A percentile compares a stretch with the other conserved stretches of the same genome.
Evolutionary conservation across 257 asterid species (phyloP).

Genomic region (Apocynum venetum): DNA sequence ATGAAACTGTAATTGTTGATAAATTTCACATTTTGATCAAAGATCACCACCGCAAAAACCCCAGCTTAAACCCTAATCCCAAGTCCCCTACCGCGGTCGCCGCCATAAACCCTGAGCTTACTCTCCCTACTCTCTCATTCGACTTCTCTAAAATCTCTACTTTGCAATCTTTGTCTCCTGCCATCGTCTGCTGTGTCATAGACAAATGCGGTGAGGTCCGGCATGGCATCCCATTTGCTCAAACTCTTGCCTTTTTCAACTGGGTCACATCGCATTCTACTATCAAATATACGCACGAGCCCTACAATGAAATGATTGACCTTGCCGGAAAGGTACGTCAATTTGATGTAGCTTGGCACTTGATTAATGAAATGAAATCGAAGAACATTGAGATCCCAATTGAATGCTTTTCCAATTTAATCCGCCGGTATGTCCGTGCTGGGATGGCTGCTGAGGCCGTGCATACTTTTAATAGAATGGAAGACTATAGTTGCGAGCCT

Average conservation of each 20-base stretch:
- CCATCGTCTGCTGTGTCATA: conserved; percentile 45
- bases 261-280: conserved; percentile 40
- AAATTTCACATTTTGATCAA: conserved; percentile 54
- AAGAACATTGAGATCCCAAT: conserved; percentile 37
- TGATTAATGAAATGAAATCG: conserved; percentile 55
- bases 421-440: conserved; percentile 74
- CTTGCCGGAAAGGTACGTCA: conserved; percentile 76
- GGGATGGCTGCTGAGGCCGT: conserved; percentile 79
- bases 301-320: conserved; percentile 65
- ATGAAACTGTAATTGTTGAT: conserved; percentile 41
- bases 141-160: conserved; percentile 49
- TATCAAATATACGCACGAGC: conserved; percentile 15
- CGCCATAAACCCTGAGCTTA: conserved; percentile 46
- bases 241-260: conserved; percentile 81
- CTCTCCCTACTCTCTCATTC: conserved; percentile 50
- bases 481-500: conserved; percentile 71
- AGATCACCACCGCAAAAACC: conserved; percentile 73
- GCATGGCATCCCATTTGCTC: conserved; percentile 78
- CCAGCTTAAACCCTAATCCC: conserved; percentile 31
- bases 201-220: conserved; percentile 71
- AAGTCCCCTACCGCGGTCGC: conserved; percentile 21
- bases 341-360: conserved; percentile 75
- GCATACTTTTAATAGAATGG: conserved; percentile 73
- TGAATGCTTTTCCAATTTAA: conserved; percentile 61
- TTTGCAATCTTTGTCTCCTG: conserved; percentile 31